Evolutionary conservation across 2,329 filamentous ascomycete genomes (phyloP).

Genomic region (Verticillium longisporum): DNA sequence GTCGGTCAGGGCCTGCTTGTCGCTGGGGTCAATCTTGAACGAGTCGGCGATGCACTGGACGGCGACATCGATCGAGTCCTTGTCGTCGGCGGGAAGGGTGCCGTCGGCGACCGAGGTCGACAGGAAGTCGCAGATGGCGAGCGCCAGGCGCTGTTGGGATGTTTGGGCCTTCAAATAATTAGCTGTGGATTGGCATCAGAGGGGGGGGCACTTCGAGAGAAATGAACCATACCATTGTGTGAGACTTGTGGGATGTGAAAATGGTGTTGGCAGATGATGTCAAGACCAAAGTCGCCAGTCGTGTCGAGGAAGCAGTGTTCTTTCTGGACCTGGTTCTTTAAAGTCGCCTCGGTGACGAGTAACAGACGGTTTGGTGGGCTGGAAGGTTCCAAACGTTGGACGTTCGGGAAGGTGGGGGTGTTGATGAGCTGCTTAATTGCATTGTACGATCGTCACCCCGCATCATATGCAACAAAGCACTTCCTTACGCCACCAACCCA

Average conservation of each 20-base stretch:
- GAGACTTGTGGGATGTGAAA: neutral
- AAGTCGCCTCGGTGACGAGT: neutral
- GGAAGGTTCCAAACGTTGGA: slow-evolving; percentile 11
- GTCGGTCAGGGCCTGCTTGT: slow-evolving; percentile 64
- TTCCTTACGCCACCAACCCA: neutral
- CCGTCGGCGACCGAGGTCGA: slow-evolving; percentile 78
- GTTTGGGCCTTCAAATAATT: slow-evolving; percentile 30
- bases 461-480: neutral
- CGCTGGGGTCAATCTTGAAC: slow-evolving; percentile 87
- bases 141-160: slow-evolving; percentile 78
- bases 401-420: neutral
- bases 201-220: neutral
- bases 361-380: slow-evolving; percentile 5
- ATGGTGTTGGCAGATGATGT: neutral
- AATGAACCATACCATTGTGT: slow-evolving; percentile 5
- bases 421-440: neutral
- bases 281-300: neutral
- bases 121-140: slow-evolving; percentile 96
- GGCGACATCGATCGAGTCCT: slow-evolving; percentile 90
- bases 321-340: slow-evolving; percentile 7
- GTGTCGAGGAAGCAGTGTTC: slow-evolving; percentile 11
- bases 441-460: neutral
- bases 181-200: slow-evolving; percentile 21
- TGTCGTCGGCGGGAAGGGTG: slow-evolving; percentile 79
- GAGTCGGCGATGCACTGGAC: slow-evolving; percentile 90